phyloP scores from a whole-genome alignment of 176 grass and related monocot species.

The Elaeis guineensis region DNA sequence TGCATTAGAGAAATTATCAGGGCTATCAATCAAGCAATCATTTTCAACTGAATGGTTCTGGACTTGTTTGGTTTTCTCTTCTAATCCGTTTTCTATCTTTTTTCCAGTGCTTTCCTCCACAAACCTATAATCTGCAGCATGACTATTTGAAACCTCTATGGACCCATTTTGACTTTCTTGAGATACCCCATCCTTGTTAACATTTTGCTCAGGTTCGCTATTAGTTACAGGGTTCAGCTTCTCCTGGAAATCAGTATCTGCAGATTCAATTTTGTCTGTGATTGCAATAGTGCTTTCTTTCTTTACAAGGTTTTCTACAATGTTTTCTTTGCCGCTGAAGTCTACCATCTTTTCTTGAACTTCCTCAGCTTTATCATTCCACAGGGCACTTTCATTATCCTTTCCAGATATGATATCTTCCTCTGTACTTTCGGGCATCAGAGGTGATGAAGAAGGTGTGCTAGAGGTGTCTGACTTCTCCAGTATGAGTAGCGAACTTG shows the following conservation, averaged over 20 bases:
- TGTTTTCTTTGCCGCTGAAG: background rate
- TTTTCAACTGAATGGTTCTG: conserved; percentile 31
- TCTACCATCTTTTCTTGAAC: conserved; percentile 2
- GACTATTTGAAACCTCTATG: background rate
- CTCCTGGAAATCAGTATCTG: too few species aligned
- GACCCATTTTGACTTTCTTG: background rate
- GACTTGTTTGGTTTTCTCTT: conserved; percentile 26
- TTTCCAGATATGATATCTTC: too few species aligned
- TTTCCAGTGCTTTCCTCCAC: background rate
- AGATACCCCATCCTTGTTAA: background rate
- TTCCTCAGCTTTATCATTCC: background rate
- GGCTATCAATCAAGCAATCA: conserved; percentile 27
- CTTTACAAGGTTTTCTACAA: background rate
- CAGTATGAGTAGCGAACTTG: background rate
- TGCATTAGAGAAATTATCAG: conserved; percentile 18
- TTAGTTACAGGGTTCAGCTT: too few species aligned
- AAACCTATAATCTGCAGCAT: background rate
- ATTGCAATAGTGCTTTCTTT: background rate
- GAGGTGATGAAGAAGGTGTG: background rate
- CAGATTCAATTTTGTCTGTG: too few species aligned
- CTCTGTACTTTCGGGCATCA: background rate
- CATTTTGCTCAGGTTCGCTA: too few species aligned
- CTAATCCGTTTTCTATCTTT: background rate
- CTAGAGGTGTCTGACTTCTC: conserved; percentile 4
- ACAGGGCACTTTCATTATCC: too few species aligned